Conservation (phyloP, 148 eudicot species). For the Heliamphora exappendiculata region DNA sequence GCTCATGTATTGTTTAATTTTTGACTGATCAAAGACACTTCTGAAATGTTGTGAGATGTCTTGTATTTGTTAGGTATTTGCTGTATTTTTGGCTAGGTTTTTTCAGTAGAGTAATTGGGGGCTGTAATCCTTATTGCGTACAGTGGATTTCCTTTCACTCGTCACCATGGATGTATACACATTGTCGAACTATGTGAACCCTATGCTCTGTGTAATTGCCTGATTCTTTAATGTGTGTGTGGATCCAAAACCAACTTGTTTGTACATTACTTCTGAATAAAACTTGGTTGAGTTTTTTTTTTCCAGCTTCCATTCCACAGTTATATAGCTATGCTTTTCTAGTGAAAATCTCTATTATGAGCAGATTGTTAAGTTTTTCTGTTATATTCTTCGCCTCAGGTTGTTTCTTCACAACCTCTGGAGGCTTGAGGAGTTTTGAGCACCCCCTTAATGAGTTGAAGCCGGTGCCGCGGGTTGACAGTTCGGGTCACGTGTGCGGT, state of each 20-base stretch:
- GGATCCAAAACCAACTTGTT: too few species aligned
- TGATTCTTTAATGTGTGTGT: too few species aligned
- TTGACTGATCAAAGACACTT: neutral
- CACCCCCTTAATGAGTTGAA: conserved; percentile 68
- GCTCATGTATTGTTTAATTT: neutral
- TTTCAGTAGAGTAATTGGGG: too few species aligned
- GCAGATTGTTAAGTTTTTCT: neutral
- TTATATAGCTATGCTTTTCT: neutral
- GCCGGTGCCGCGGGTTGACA: conserved; percentile 79
- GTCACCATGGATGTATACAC: too few species aligned
- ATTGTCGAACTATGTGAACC: too few species aligned
- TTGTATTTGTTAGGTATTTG: too few species aligned
- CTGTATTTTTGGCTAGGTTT: too few species aligned
- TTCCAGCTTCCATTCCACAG: neutral
- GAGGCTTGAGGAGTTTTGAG: conserved; percentile 78
- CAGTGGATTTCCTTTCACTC: too few species aligned
- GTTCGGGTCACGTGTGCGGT: conserved; percentile 80
- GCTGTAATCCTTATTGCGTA: too few species aligned
- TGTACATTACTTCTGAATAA: neutral
- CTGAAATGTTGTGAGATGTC: too few species aligned
- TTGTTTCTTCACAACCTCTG: conserved; percentile 74
- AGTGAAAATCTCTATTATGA: neutral
- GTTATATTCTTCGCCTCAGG: conserved; percentile 29
- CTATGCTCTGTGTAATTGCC: too few species aligned
- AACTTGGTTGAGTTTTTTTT: neutral